Conservation (phyloP, 2,329 filamentous ascomycete genomes). For the Alternaria novae-zelandiae region DNA sequence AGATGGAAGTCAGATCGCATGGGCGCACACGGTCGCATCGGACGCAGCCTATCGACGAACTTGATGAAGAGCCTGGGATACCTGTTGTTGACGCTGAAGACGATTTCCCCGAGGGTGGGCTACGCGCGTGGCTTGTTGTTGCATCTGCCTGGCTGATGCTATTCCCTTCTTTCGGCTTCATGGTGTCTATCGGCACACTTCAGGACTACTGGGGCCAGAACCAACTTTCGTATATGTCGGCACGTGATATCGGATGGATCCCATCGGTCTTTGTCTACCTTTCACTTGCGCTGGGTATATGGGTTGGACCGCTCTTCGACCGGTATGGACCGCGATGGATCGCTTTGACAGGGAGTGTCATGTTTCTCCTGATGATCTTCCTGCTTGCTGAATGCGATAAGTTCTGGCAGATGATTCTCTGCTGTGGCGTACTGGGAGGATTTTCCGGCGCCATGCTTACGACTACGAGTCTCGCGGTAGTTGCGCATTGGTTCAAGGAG, state of each 20-base stretch:
- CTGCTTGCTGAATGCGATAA: conserved; percentile 41
- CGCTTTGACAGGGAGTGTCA: conserved; percentile 35
- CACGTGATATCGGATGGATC: conserved; percentile 81
- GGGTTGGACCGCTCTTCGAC: conserved; percentile 77
- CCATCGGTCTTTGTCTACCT: conserved; percentile 86
- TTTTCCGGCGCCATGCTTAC: conserved; percentile 48
- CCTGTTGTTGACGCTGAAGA: conserved; percentile 34
- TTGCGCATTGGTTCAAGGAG: conserved; percentile 51
- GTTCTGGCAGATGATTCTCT: conserved; percentile 54
- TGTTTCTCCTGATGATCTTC: conserved; percentile 39
- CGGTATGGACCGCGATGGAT: conserved; percentile 47
- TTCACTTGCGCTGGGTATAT: conserved; percentile 81
- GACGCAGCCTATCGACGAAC: conserved; percentile 1
- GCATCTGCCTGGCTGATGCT: conserved; percentile 44
- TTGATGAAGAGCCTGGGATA: conserved; percentile 15
- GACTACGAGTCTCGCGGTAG: conserved; percentile 43
- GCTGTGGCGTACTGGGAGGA: conserved; percentile 50
- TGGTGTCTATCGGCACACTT: conserved; percentile 69
- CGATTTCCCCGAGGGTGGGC: conserved; percentile 48
- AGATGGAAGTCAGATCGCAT: conserved; percentile 10
- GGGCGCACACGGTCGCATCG: conserved; percentile 12
- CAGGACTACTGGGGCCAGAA: conserved; percentile 78
- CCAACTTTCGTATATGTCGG: conserved; percentile 69
- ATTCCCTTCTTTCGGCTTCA: conserved; percentile 46
- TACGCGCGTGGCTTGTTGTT: conserved; percentile 51